A percentile compares a stretch with the other conserved stretches of the same genome.
Conservation (phyloP, 2,329 filamentous ascomycete genomes). For the Penicillium digitatum region DNA sequence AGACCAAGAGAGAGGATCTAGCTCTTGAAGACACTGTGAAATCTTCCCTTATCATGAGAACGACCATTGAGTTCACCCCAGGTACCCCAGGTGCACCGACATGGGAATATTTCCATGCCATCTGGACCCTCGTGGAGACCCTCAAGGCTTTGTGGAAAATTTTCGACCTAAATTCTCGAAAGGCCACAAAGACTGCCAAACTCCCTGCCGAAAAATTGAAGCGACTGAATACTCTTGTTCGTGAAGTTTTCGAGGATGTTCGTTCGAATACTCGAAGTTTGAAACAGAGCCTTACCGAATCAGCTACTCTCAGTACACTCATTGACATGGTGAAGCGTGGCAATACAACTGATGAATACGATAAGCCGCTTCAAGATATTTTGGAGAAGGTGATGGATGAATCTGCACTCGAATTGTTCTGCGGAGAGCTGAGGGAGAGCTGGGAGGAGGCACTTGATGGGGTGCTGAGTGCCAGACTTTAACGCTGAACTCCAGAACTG, state of each 20-base stretch:
- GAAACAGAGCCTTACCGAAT: constrained; percentile 37
- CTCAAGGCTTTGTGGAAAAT: constrained; percentile 40
- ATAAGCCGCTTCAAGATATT: constrained; percentile 27
- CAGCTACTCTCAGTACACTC: constrained; percentile 43
- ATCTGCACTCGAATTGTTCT: constrained; percentile 42
- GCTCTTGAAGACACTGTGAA: constrained; percentile 17
- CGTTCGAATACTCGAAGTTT: constrained; percentile 35
- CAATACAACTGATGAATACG: constrained; percentile 21
- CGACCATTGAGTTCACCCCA: constrained; percentile 25
- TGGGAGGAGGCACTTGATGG: constrained; percentile 47
- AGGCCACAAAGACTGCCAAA: constrained; percentile 30
- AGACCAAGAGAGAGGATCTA: constrained; percentile 24
- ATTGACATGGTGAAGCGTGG: constrained; percentile 37
- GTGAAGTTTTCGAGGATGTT: constrained; percentile 33
- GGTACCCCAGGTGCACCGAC: constrained; percentile 32
- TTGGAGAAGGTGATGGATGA: constrained; percentile 38
- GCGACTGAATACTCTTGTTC: constrained; percentile 23
- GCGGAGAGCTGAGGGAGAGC: constrained; percentile 45
- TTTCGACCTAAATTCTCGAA: constrained; percentile 29
- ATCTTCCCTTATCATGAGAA: constrained; percentile 23
- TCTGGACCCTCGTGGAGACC: constrained; percentile 40
- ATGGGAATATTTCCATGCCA: constrained; percentile 42
- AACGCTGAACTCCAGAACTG: constrained; percentile 1
- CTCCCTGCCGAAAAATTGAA: constrained; percentile 35
- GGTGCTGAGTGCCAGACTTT: constrained; percentile 33